These are phyloP conservation scores for Mycosarcoma maydis DNA, from an alignment of 1,284 basidiomycete species.

Conservation along the genomic window DNA sequence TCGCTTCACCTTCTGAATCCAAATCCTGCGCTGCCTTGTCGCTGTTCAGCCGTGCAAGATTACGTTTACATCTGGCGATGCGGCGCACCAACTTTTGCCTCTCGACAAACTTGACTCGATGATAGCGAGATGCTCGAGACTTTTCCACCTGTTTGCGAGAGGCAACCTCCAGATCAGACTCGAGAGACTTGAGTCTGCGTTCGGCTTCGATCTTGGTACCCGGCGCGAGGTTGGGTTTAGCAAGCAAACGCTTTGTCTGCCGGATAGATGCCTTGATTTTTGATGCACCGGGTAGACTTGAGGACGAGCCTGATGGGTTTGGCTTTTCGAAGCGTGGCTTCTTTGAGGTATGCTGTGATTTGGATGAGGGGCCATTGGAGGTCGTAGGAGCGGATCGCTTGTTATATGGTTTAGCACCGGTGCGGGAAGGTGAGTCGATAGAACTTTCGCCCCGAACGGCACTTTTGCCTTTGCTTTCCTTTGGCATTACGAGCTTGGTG, in stretches of 20 bases:
- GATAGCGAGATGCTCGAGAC: slow-evolving; percentile 37
- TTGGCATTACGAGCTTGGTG: slow-evolving; percentile 12
- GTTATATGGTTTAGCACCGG: slow-evolving; percentile 8
- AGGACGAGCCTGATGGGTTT: slow-evolving; percentile 1
- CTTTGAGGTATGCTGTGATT: slow-evolving; percentile 18
- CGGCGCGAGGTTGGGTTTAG: slow-evolving; percentile 48
- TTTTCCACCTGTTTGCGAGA: slow-evolving; percentile 37
- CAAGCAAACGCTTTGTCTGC: slow-evolving; percentile 53
- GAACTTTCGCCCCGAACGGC: slow-evolving; percentile 7
- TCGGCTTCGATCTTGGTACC: slow-evolving; percentile 56
- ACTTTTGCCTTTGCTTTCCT: slow-evolving; percentile 23
- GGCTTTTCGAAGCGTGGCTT: slow-evolving; percentile 28
- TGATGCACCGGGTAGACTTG: slow-evolving; percentile 30
- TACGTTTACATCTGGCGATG: slow-evolving; percentile 30
- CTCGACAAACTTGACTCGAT: slow-evolving; percentile 53
- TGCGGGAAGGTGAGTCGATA: slow-evolving; percentile 1
- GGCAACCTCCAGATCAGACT: slow-evolving; percentile 38
- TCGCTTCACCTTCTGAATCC: slow-evolving; percentile 21
- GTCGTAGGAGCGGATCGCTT: slow-evolving; percentile 16
- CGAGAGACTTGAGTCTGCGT: slow-evolving; percentile 45
- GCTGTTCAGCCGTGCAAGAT: slow-evolving; percentile 8
- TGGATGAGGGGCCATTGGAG: slow-evolving; percentile 3
- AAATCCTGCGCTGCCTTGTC: slow-evolving; percentile 7
- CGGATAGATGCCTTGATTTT: slow-evolving; percentile 54
- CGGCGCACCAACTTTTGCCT: slow-evolving; percentile 39